Conservation (phyloP, 768 basidiomycete species). For the Mycena vulgaris region DNA sequence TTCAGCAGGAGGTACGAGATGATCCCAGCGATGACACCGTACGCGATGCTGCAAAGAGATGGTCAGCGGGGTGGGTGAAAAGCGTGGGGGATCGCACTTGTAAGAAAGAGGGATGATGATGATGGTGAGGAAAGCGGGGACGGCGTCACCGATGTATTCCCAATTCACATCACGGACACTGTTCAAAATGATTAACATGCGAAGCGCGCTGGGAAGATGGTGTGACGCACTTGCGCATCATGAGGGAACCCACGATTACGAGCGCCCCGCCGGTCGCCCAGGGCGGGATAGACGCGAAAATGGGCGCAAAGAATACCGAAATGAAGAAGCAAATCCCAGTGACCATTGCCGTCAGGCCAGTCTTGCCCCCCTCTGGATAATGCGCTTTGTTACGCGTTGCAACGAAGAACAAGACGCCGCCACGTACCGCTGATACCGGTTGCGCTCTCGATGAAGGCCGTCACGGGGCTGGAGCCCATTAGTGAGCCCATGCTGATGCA, state of each 20-base stretch:
- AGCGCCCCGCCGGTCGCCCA: slow-evolving; percentile 93
- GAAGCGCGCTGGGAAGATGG: not conserved
- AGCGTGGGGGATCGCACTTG: slow-evolving; percentile 65
- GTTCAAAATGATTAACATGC: not conserved
- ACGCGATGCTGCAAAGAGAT: slow-evolving; percentile 75
- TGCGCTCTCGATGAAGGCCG: slow-evolving; percentile 87
- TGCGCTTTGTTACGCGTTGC: not conserved
- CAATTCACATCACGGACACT: slow-evolving; percentile 91
- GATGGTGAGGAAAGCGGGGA: slow-evolving; percentile 88
- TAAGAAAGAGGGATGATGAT: slow-evolving; percentile 85
- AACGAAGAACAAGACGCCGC: not conserved
- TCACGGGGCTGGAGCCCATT: slow-evolving; percentile 87
- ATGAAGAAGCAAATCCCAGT: slow-evolving; percentile 85
- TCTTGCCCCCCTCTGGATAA: slow-evolving; percentile 84
- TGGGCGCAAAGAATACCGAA: slow-evolving; percentile 89
- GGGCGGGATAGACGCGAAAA: slow-evolving; percentile 88
- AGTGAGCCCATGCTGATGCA: slow-evolving; percentile 87
- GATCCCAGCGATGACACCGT: slow-evolving; percentile 89
- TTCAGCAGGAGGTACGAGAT: slow-evolving; percentile 81
- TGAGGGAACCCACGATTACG: slow-evolving; percentile 87
- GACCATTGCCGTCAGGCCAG: slow-evolving; percentile 84
- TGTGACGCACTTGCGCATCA: slow-evolving; percentile 82
- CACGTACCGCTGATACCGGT: slow-evolving; percentile 83
- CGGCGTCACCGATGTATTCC: slow-evolving; percentile 89
- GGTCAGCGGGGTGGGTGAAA: slow-evolving; percentile 4